phyloP scores from a whole-genome alignment of 2,329 filamentous ascomycete genomes.

The Diaporthe sp. region DNA sequence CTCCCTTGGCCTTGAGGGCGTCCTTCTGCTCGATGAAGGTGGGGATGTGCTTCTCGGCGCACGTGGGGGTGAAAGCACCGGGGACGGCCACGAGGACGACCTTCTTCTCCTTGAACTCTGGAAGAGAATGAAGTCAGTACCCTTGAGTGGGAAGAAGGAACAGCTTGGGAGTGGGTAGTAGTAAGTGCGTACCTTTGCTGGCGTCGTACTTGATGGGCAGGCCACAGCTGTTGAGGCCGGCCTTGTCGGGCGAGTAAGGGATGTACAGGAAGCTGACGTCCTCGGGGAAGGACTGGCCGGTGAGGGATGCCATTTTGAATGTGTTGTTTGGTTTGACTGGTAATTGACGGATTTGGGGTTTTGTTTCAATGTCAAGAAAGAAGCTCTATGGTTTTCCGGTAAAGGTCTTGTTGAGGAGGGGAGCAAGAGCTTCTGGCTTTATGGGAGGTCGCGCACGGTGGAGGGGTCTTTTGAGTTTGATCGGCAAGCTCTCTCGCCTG shows the following conservation, averaged over 20 bases:
- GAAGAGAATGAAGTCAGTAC: constrained; percentile 23
- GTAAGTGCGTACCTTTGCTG: constrained; percentile 70
- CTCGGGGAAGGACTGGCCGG: constrained; percentile 86
- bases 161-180: background rate
- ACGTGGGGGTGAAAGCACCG: constrained; percentile 89
- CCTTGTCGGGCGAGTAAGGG: constrained; percentile 78
- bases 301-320: constrained; percentile 46
- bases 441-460: constrained; percentile 4
- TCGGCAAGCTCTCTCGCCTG: constrained; percentile 20
- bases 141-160: background rate
- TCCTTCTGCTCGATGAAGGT: constrained; percentile 81
- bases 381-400: background rate
- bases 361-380: constrained; percentile 41
- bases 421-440: constrained; percentile 25
- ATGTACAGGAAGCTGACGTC: constrained; percentile 88
- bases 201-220: constrained; percentile 84
- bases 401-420: background rate
- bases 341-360: background rate
- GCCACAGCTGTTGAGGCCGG: constrained; percentile 81
- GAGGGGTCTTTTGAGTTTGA: constrained; percentile 38
- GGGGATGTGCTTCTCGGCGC: constrained; percentile 84
- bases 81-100: constrained; percentile 68
- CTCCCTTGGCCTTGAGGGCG: constrained; percentile 82
- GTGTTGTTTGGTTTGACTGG: constrained; percentile 55
- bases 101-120: constrained; percentile 70